phyloP scores from a whole-genome alignment of 768 basidiomycete genomes.

The Pleurotus platypus region DNA sequence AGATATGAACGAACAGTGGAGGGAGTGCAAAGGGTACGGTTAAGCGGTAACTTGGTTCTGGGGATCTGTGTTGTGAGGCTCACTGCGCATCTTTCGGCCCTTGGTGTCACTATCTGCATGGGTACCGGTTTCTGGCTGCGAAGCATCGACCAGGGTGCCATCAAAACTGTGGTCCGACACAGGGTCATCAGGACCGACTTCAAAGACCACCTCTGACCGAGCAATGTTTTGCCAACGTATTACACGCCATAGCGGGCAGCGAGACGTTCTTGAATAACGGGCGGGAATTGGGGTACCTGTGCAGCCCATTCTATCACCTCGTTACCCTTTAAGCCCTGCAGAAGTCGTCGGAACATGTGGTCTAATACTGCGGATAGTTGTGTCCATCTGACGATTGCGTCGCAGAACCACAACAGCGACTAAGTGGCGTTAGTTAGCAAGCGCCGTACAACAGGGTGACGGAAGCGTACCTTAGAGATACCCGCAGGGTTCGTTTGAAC shows the following conservation, averaged over 20 bases:
- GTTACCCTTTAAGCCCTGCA: slow-evolving; percentile 88
- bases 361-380: slow-evolving; percentile 90
- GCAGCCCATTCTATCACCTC: slow-evolving; percentile 82
- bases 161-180: too few relatives aligned
- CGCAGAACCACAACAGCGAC: slow-evolving; percentile 97
- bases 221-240: slow-evolving; percentile 11
- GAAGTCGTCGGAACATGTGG: slow-evolving; percentile 87
- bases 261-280: slow-evolving; percentile 83
- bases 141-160: too few relatives aligned
- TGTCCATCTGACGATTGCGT: slow-evolving; percentile 94
- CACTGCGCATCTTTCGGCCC: too few relatives aligned
- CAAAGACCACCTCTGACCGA: too few relatives aligned
- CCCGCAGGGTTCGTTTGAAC: slow-evolving; percentile 94
- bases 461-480: slow-evolving; percentile 74
- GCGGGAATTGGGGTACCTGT: slow-evolving; percentile 81
- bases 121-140: too few relatives aligned
- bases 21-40: too few relatives aligned
- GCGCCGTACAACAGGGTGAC: neutral
- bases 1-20: too few relatives aligned
- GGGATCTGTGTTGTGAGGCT: too few relatives aligned
- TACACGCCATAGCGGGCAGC: slow-evolving; percentile 85
- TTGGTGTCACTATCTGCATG: too few relatives aligned
- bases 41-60: too few relatives aligned
- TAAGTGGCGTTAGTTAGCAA: slow-evolving; percentile 27
- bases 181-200: too few relatives aligned